Conservation (phyloP, 1,139 yeast species). For the Kluyveromyces marxianus region DNA sequence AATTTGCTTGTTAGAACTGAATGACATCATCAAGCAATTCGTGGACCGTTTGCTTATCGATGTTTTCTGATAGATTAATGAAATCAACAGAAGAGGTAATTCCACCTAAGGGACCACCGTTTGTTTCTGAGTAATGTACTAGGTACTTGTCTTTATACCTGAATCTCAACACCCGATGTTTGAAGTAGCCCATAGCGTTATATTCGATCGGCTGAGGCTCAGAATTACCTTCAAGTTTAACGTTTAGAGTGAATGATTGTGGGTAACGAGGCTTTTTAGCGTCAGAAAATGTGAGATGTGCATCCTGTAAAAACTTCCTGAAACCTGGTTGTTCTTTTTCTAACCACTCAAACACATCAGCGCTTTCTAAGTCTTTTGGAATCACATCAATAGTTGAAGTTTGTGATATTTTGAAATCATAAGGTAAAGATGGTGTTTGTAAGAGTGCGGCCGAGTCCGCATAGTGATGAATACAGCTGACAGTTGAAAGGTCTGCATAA, state of each 20-base stretch:
- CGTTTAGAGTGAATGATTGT: constrained; percentile 33
- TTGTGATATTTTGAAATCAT: constrained; percentile 21
- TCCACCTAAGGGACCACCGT: constrained; percentile 54
- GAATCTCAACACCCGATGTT: constrained; percentile 39
- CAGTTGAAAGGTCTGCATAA: constrained; percentile 36
- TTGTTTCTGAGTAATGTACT: constrained; percentile 43
- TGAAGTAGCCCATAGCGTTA: constrained; percentile 34
- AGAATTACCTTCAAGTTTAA: constrained; percentile 29
- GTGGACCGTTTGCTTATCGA: constrained; percentile 19
- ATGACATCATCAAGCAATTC: constrained; percentile 26
- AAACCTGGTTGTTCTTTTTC: constrained; percentile 42
- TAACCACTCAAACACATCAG: constrained; percentile 3
- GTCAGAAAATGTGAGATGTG: constrained; percentile 36
- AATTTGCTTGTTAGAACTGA: constrained; percentile 14
- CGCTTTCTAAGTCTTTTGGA: constrained; percentile 1
- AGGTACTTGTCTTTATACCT: constrained; percentile 33
- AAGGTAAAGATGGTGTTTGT: constrained; percentile 21
- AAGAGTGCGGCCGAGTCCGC: constrained; percentile 16
- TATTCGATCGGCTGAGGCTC: constrained; percentile 32
- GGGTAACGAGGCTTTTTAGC: constrained; percentile 32
- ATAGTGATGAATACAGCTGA: constrained; percentile 19
- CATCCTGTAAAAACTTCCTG: constrained; percentile 33
- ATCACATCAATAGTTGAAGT: constrained; percentile 10
- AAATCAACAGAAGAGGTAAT: constrained; percentile 41
- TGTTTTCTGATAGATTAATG: constrained; percentile 32